Base-by-base conservation (phyloP, 495 filamentous ascomycete genomes). In the Penicillium chermesinum region DNA sequence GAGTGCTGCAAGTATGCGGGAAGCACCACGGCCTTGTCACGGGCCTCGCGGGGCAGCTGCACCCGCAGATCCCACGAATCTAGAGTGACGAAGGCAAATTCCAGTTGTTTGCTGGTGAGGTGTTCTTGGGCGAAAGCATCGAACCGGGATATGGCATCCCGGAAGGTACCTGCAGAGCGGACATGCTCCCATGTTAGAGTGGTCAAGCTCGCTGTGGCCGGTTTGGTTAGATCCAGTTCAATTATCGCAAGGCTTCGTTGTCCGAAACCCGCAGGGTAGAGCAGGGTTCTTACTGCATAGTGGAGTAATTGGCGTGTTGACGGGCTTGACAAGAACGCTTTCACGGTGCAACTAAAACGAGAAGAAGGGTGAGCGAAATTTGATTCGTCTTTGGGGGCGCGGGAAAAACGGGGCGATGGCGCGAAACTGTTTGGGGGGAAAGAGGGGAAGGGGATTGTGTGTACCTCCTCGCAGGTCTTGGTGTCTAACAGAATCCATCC, bases 201-300 rank as follows among this genome's bases (percentile, higher is more conserved):
- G 19, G 93, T 98, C 67, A 98, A 78, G 71, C 91, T 96, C 67
- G 93, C 91, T 95, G 61, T 34, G 25, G 5, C 54, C 48, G n/a
- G n/a, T n/a, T 59, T 54, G 51, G 57, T 70, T 57, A 70, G 70
- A 54, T 53, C 61, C 53, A 55, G 43, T 7, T 46, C 53, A 41
- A 44, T 37, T 44, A 15, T 38, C 16, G n/a, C n/a, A n/a, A n/a
- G n/a, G n/a, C n/a, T n/a, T n/a, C n/a, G n/a, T n/a, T n/a, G n/a
- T n/a, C n/a, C n/a, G n/a, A n/a, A n/a, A n/a, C n/a, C n/a, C n/a
- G n/a, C n/a, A n/a, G n/a, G n/a, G n/a, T n/a, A n/a, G n/a, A n/a
- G n/a, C n/a, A n/a, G n/a, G n/a, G n/a, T n/a, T n/a, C 91, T 84
- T 85, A 96, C 91, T 98, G 82, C 93, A 97, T 21, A 98, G 78